Conservation (phyloP, 2,329 filamentous ascomycete species). For the Helotiales sp. region DNA sequence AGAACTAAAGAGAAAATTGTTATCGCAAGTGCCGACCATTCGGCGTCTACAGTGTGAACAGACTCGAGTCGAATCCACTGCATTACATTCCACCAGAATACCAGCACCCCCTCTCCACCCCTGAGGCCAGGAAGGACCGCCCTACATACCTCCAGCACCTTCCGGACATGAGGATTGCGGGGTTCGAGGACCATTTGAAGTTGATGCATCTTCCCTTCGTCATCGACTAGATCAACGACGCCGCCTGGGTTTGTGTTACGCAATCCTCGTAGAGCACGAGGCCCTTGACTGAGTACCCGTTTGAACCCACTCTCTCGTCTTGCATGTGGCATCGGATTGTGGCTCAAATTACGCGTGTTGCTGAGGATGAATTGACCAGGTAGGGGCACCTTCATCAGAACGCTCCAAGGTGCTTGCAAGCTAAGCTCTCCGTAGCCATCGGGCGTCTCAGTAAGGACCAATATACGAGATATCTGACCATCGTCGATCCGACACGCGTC, state of each 20-base stretch:
- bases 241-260: slow-evolving; percentile 59
- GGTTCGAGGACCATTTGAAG: slow-evolving; percentile 69
- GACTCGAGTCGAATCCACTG: slow-evolving; percentile 62
- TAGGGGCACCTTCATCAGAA: slow-evolving; percentile 64
- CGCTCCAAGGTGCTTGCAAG: slow-evolving; percentile 74
- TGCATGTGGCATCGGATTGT: slow-evolving; percentile 50
- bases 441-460: slow-evolving; percentile 67
- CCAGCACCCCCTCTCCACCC: slow-evolving; percentile 61
- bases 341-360: slow-evolving; percentile 60
- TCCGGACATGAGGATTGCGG: slow-evolving; percentile 59
- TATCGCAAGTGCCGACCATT: slow-evolving; percentile 70
- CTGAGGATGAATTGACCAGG: slow-evolving; percentile 57
- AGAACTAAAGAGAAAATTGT: slow-evolving; percentile 65
- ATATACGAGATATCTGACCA: slow-evolving; percentile 64
- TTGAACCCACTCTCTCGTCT: slow-evolving; percentile 53
- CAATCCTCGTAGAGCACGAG: slow-evolving; percentile 43
- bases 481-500: slow-evolving; percentile 74
- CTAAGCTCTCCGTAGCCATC: slow-evolving; percentile 67
- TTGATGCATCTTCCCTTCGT: slow-evolving; percentile 62
- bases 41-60: slow-evolving; percentile 49
- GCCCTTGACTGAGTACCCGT: slow-evolving; percentile 44
- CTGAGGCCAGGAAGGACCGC: slow-evolving; percentile 60
- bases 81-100: slow-evolving; percentile 73
- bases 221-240: slow-evolving; percentile 65
- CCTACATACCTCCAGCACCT: slow-evolving; percentile 60